Conservation (phyloP, 305 asterid species). For the Rubia occidens region DNA sequence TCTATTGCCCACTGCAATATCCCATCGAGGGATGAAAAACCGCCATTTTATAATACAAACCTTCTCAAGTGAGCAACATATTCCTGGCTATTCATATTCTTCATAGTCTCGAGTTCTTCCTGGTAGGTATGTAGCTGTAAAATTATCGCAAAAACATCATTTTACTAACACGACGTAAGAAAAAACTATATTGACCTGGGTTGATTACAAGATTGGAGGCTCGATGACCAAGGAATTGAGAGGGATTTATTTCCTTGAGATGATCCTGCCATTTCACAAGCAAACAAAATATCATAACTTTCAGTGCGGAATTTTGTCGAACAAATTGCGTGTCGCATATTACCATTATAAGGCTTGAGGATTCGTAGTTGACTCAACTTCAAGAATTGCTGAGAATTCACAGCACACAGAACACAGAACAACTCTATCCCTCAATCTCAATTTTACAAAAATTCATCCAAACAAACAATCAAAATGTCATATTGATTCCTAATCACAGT, state of each 20-base stretch:
- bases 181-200: too few relatives aligned
- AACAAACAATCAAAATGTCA: too few relatives aligned
- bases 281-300: not conserved
- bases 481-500: not conserved
- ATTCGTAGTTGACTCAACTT: too few relatives aligned
- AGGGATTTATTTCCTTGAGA: conserved; percentile 65
- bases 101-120: conserved; percentile 77
- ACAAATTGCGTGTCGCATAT: not conserved
- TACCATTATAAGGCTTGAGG: too few relatives aligned
- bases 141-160: not conserved
- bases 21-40: conserved; percentile 72
- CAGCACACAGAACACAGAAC: too few relatives aligned
- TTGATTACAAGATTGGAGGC: conserved; percentile 91
- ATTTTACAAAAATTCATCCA: too few relatives aligned
- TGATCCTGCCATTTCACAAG: conserved; percentile 45
- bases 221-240: conserved; percentile 81
- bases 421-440: too few relatives aligned
- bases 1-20: conserved; percentile 82
- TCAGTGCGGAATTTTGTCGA: not conserved
- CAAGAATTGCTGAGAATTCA: too few relatives aligned
- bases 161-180: too few relatives aligned
- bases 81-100: conserved; percentile 83
- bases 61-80: conserved; percentile 86
- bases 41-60: conserved; percentile 45
- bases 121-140: conserved; percentile 67